A percentile compares a stretch with the other conserved stretches of the same genome.
These are phyloP conservation scores for Lepidium africanum DNA, from an alignment of 345 rosid genomes.

Conservation along the genomic window DNA sequence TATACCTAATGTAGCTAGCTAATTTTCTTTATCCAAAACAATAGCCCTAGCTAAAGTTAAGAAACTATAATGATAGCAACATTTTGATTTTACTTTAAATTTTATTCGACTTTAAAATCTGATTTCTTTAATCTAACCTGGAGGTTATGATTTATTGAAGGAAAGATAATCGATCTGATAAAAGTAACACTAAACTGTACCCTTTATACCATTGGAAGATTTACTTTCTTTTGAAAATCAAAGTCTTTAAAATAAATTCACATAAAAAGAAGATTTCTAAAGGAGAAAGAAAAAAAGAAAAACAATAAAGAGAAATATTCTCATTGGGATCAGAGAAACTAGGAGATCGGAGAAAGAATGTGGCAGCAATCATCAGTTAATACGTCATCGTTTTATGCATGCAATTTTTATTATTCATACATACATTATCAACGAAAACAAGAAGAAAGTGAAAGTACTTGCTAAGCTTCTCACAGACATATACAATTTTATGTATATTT, in stretches of 20 bases:
- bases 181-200: slow-evolving; percentile 28
- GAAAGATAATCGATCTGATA: slow-evolving; percentile 32
- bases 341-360: slow-evolving; percentile 35
- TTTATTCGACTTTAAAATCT: slow-evolving; percentile 21
- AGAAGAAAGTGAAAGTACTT: slow-evolving; percentile 24
- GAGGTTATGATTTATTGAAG: slow-evolving; percentile 23
- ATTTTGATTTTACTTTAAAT: background rate
- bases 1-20: slow-evolving; percentile 3
- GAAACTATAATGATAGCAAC: slow-evolving; percentile 11
- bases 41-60: slow-evolving; percentile 15
- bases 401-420: slow-evolving; percentile 7
- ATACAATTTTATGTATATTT: background rate
- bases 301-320: slow-evolving; percentile 22
- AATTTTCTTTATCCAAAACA: background rate
- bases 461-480: background rate
- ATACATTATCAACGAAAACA: slow-evolving; percentile 19
- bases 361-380: slow-evolving; percentile 37
- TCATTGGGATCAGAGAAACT: slow-evolving; percentile 50
- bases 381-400: slow-evolving; percentile 31
- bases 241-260: slow-evolving; percentile 15
- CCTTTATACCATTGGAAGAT: slow-evolving; percentile 34
- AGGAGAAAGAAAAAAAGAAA: slow-evolving; percentile 12
- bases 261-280: slow-evolving; percentile 32
- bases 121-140: slow-evolving; percentile 28
- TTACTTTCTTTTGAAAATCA: slow-evolving; percentile 27